Evolutionary conservation across 1,139 yeast genomes (phyloP).

Genomic region (Kluyveromyces sp.): DNA sequence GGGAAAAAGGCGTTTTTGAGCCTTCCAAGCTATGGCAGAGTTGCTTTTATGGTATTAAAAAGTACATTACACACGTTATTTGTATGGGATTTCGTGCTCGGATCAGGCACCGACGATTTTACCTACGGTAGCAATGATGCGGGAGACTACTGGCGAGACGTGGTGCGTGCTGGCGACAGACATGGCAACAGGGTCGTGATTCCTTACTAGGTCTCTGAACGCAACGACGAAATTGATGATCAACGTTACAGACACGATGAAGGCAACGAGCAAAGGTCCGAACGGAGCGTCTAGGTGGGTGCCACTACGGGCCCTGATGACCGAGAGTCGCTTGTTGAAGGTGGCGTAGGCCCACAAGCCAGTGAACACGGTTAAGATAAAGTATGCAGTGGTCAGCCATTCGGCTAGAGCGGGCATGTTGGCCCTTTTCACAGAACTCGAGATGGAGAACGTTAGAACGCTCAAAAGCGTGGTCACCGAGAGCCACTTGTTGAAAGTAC

Average conservation of each 20-base stretch:
- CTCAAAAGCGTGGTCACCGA: slow-evolving; percentile 84
- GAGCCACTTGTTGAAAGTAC: slow-evolving; percentile 94
- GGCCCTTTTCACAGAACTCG: slow-evolving; percentile 64
- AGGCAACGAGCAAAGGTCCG: slow-evolving; percentile 79
- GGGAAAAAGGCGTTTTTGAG: too few species aligned
- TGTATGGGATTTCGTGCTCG: too few species aligned
- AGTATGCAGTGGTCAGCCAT: slow-evolving; percentile 70
- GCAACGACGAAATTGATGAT: slow-evolving; percentile 67
- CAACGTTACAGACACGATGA: slow-evolving; percentile 61
- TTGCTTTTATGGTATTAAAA: too few species aligned
- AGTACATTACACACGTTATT: too few species aligned
- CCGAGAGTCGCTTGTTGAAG: slow-evolving; percentile 61
- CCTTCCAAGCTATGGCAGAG: too few species aligned
- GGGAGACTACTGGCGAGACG: not conserved
- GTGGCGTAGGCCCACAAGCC: slow-evolving; percentile 86
- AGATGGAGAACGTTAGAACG: slow-evolving; percentile 79
- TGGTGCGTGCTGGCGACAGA: not conserved
- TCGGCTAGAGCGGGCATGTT: slow-evolving; percentile 50
- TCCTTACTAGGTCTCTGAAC: slow-evolving; percentile 36
- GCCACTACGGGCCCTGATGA: slow-evolving; percentile 76
- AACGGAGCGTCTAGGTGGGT: slow-evolving; percentile 80
- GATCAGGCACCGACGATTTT: not conserved
- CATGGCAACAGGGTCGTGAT: not conserved
- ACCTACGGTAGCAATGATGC: not conserved
- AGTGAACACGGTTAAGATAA: slow-evolving; percentile 70